A percentile compares a stretch with the other conserved stretches of the same genome.
phyloP scores from a whole-genome alignment of 2,329 filamentous ascomycete genomes.

The Aspergillus brasiliensis region DNA sequence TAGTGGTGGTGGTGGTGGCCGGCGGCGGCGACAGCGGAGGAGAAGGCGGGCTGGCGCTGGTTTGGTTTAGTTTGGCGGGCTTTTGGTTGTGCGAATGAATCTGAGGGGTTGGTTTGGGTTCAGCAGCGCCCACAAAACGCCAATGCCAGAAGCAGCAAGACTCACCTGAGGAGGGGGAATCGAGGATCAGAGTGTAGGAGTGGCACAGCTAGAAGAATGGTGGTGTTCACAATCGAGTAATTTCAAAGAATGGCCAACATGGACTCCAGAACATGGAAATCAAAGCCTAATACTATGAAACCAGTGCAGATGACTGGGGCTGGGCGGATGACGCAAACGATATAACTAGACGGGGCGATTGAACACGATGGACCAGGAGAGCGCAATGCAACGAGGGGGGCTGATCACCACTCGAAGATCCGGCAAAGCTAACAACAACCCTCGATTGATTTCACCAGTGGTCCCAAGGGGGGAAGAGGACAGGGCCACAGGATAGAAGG shows the following conservation, averaged over 20 bases:
- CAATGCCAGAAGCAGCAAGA: too few relatives aligned
- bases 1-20: slow-evolving; percentile 3
- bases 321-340: slow-evolving; percentile 25
- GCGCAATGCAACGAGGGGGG: neutral
- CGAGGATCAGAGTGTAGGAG: too few relatives aligned
- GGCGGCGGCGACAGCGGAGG: slow-evolving; percentile 6
- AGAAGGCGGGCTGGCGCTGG: neutral
- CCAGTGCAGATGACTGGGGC: slow-evolving; percentile 1
- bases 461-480: neutral
- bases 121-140: slow-evolving; percentile 12
- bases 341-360: slow-evolving; percentile 12
- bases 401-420: neutral
- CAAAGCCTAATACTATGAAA: neutral
- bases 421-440: neutral
- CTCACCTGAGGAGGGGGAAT: too few relatives aligned
- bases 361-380: neutral
- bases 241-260: neutral
- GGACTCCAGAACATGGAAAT: slow-evolving; percentile 2
- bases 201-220: neutral
- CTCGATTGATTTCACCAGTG: neutral
- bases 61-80: slow-evolving; percentile 8
- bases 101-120: slow-evolving; percentile 16
- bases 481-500: neutral
- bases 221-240: neutral
- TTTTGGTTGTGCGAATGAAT: slow-evolving; percentile 18